phyloP scores from a whole-genome alignment of 2,329 filamentous ascomycete genomes.

The Lachnellula arida region DNA sequence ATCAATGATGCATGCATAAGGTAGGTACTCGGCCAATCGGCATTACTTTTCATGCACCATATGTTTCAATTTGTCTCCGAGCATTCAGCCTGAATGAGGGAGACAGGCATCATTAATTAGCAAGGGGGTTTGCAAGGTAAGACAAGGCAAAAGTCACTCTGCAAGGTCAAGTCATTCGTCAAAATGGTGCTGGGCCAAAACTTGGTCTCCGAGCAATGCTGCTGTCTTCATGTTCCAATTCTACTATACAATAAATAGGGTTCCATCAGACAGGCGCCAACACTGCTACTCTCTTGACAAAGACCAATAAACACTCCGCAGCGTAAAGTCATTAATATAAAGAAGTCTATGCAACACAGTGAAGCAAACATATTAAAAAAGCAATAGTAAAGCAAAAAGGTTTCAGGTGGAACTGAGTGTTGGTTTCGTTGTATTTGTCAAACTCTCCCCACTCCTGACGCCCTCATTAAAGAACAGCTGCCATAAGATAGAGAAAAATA shows the following conservation, averaged over 20 bases:
- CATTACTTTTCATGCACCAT: too few relatives aligned
- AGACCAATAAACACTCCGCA: slow-evolving; percentile 25
- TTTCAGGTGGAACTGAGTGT: slow-evolving; percentile 15
- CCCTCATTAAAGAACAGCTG: slow-evolving; percentile 1
- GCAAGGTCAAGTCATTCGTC: background rate
- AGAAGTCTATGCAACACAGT: slow-evolving; percentile 4
- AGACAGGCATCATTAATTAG: too few relatives aligned
- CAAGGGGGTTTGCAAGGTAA: too few relatives aligned
- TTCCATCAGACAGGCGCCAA: slow-evolving; percentile 10
- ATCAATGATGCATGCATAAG: too few relatives aligned
- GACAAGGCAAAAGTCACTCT: too few relatives aligned
- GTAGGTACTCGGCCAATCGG: too few relatives aligned
- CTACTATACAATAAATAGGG: slow-evolving; percentile 6
- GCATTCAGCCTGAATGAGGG: too few relatives aligned
- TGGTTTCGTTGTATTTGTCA: slow-evolving; percentile 16
- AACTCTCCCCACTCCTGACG: slow-evolving; percentile 4
- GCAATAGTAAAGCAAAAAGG: background rate
- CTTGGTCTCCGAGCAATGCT: slow-evolving; percentile 25
- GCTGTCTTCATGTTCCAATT: slow-evolving; percentile 9
- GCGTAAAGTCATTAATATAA: slow-evolving; percentile 18
- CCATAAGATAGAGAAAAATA: background rate
- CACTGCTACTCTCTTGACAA: slow-evolving; percentile 4
- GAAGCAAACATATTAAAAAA: background rate
- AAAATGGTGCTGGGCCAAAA: slow-evolving; percentile 23
- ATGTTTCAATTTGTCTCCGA: too few relatives aligned